Evolutionary conservation across 73 alveolate genomes (phyloP), one percentile per base, ranked within the genome.

Genomic region (Durusdinium trenchii): DNA sequence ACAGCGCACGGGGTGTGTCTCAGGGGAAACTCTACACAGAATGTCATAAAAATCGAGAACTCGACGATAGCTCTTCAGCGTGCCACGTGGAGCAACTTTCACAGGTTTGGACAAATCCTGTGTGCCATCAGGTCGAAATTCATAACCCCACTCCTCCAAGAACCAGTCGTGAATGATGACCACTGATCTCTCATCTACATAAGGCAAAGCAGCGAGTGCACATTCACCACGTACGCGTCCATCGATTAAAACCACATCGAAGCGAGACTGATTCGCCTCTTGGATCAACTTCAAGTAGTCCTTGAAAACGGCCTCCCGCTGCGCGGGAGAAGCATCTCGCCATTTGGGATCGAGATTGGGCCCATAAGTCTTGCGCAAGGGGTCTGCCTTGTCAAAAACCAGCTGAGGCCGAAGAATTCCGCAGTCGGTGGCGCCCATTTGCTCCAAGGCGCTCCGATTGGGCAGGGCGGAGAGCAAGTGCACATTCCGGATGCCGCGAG

Each of bases 221-320:
- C 79, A 36, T 46, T 84, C 94, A 30, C 94, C 94, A 51, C 94
- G 94, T 26, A 84, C 94, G n/a, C 94, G 94, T 52, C 94, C 94
- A 84, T 84, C 94, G 54, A 84, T 51, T 60, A 84, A 36, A 54
- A 84, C 94, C 79, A 84, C 94, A 36, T 84, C 94, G 69, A 84
- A 84, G 50, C 94, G 94, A 18, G 78, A 52, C 94, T 84, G 57
- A 26, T 84, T 84, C 79, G 94, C 69, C 47, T 9, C 48, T 6
- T 84, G 94, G 94, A 84, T 84, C 94, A 84, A 84, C 94, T 84
- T 84, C 94, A 84, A 52, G 62, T 84, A 84, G 60, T 84, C 94
- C 3, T 42, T n/a, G 62, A 84, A 84, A 30, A 84, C 94, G 79
- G 94, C 94, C 26, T 54, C 69, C 78, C 94, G 50, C 57, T 51